phyloP scores from a whole-genome alignment of 495 filamentous ascomycete genomes.

The Cetradonia linearis region DNA sequence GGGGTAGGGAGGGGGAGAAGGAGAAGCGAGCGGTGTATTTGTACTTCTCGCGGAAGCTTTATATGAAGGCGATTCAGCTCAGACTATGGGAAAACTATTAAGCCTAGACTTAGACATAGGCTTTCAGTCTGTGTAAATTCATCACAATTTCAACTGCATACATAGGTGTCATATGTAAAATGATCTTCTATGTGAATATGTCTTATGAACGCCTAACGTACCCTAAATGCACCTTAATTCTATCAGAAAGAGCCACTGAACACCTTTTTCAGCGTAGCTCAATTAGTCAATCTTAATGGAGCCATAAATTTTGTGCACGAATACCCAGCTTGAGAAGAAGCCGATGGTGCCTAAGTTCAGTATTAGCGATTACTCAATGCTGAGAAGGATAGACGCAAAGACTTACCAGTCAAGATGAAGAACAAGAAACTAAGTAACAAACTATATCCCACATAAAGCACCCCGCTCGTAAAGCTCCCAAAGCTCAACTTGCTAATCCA shows the following conservation, averaged over 20 bases:
- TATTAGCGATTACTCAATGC: constrained; percentile 20
- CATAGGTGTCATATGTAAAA: background rate
- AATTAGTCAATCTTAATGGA: constrained; percentile 90
- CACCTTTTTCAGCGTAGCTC: background rate
- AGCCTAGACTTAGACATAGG: too few relatives aligned
- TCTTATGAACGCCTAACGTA: background rate
- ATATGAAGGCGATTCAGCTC: too few relatives aligned
- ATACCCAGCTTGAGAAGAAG: constrained; percentile 88
- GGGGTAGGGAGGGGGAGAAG: too few relatives aligned
- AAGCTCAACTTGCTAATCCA: constrained; percentile 79
- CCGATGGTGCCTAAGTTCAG: constrained; percentile 68
- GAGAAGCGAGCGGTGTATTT: too few relatives aligned
- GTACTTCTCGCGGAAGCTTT: too few relatives aligned
- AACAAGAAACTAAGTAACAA: constrained; percentile 80
- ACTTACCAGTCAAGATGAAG: constrained; percentile 85
- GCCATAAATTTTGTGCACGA: constrained; percentile 83
- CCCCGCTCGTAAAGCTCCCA: constrained; percentile 70
- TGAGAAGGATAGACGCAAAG: background rate
- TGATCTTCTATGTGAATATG: background rate
- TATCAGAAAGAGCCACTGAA: constrained; percentile 8
- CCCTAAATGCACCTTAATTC: constrained; percentile 7
- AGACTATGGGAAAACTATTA: too few relatives aligned
- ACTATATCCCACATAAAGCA: constrained; percentile 91
- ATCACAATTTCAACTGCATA: too few relatives aligned
- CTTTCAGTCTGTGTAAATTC: too few relatives aligned